Percentiles rank a stretch among this genome's conserved stretches.
Evolutionary conservation across 805 yeast species (phyloP).

Genomic region (Vanderwaltozyma tropicalis): DNA sequence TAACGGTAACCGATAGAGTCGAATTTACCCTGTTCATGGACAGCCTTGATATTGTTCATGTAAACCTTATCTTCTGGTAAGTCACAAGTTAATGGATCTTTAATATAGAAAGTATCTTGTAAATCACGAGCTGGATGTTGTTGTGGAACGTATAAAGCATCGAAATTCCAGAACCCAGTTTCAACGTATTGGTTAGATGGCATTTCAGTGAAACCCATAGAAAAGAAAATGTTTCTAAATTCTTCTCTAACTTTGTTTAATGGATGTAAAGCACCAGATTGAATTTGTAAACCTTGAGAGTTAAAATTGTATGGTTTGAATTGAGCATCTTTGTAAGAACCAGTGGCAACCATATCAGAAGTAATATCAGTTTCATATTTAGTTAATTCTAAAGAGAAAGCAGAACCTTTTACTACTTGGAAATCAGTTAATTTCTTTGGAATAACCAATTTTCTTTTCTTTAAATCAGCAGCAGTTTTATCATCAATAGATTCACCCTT

Average conservation of each 20-base stretch:
- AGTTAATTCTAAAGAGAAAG: constrained; percentile 71
- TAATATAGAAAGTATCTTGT: constrained; percentile 96
- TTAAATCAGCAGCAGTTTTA: constrained; percentile 71
- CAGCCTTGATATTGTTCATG: constrained; percentile 67
- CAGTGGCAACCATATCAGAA: constrained; percentile 76
- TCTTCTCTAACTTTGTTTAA: constrained; percentile 94
- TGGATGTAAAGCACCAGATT: constrained; percentile 92
- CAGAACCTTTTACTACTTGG: constrained; percentile 66
- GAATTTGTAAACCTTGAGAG: constrained; percentile 83
- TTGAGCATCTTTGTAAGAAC: constrained; percentile 70
- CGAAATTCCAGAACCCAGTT: constrained; percentile 98
- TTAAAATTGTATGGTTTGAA: constrained; percentile 95
- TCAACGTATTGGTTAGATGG: constrained; percentile 98
- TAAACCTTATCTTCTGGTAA: constrained; percentile 73
- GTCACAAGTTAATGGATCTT: constrained; percentile 78
- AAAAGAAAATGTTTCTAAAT: constrained; percentile 93
- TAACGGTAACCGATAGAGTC: constrained; percentile 98
- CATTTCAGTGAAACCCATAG: constrained; percentile 98
- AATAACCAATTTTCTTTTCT: constrained; percentile 80
- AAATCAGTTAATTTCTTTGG: constrained; percentile 68
- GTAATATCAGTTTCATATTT: constrained; percentile 90
- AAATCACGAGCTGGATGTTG: constrained; percentile 99
- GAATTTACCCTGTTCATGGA: constrained; percentile 80
- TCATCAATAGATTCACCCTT: constrained; percentile 31
- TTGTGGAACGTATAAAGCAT: constrained; percentile 92